Evolutionary conservation across 1,139 yeast genomes (phyloP).

Genomic region (Suhomyces wounanorum): DNA sequence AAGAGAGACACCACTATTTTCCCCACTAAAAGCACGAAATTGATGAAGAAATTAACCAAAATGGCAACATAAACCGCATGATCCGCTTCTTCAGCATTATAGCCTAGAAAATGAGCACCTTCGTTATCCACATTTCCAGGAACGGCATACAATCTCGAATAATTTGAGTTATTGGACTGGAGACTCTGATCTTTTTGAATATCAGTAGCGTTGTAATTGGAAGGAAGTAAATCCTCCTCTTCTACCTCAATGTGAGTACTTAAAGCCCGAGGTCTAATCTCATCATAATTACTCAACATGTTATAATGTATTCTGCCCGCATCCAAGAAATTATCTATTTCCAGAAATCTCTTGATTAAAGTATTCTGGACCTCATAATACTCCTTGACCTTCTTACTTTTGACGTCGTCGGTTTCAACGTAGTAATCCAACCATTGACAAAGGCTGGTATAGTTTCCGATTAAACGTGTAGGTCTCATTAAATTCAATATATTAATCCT

Average conservation of each 20-base stretch:
- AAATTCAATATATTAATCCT: constrained; percentile 36
- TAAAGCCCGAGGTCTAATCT: constrained; percentile 27
- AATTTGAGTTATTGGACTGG: constrained; percentile 19
- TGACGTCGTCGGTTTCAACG: constrained; percentile 26
- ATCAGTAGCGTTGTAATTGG: not conserved
- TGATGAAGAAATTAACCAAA: constrained; percentile 62
- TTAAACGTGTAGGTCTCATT: constrained; percentile 56
- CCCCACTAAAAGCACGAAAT: constrained; percentile 60
- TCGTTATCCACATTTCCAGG: constrained; percentile 63
- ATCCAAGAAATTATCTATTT: constrained; percentile 67
- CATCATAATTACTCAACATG: constrained; percentile 64
- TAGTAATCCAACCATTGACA: constrained; percentile 49
- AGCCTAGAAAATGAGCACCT: constrained; percentile 55
- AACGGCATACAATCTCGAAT: constrained; percentile 43
- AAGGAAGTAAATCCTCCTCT: constrained; percentile 8
- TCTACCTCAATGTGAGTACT: constrained; percentile 28
- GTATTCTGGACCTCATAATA: constrained; percentile 59
- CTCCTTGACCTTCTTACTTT: constrained; percentile 24
- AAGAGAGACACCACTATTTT: constrained; percentile 62
- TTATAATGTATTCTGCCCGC: constrained; percentile 65
- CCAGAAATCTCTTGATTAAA: constrained; percentile 56
- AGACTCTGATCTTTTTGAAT: constrained; percentile 7
- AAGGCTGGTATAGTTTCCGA: constrained; percentile 52
- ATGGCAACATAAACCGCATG: constrained; percentile 60
- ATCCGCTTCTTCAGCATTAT: constrained; percentile 44